These are phyloP conservation scores for Daedaleopsis nitida DNA, from an alignment of 768 basidiomycete genomes.

Conservation along the genomic window DNA sequence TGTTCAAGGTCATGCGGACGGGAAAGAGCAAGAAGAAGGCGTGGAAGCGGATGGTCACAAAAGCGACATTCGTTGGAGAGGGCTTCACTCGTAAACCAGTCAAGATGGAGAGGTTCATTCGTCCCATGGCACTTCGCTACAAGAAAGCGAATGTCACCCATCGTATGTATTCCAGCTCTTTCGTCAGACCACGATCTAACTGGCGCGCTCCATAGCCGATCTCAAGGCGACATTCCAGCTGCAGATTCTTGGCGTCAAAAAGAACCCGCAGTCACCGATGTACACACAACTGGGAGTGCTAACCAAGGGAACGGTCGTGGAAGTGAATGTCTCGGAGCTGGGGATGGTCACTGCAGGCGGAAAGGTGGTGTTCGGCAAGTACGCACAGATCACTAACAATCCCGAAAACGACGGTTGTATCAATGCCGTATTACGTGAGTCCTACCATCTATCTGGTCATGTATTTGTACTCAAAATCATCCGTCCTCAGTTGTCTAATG, in stretches of 20 bases:
- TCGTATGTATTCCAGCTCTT: conserved; percentile 54
- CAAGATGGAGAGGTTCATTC: conserved; percentile 97
- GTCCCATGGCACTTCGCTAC: conserved; percentile 96
- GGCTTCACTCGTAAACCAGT: conserved; percentile 98
- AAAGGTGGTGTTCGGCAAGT: conserved; percentile 92
- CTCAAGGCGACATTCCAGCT: conserved; percentile 98
- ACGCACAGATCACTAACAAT: conserved; percentile 92
- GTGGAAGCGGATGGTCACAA: conserved; percentile 99
- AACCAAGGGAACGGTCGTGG: conserved; percentile 97
- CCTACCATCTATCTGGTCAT: conserved; percentile 24
- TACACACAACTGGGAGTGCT: conserved; percentile 95
- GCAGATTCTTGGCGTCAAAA: conserved; percentile 97
- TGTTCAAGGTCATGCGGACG: conserved; percentile 99
- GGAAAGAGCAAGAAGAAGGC: conserved; percentile 95
- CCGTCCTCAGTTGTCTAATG: conserved; percentile 21
- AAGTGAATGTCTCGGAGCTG: conserved; percentile 98
- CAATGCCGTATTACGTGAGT: conserved; percentile 84
- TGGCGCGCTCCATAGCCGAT: conserved; percentile 59
- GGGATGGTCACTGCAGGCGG: conserved; percentile 98
- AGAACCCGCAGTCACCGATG: conserved; percentile 99
- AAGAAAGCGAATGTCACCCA: conserved; percentile 99
- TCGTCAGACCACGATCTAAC: background rate
- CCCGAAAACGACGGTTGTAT: conserved; percentile 97
- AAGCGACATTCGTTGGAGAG: conserved; percentile 98
- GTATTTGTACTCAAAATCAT: background rate